Evolutionary conservation across 306 rosid genomes (phyloP).

Genomic region (Oxytropis ochrocephala): DNA sequence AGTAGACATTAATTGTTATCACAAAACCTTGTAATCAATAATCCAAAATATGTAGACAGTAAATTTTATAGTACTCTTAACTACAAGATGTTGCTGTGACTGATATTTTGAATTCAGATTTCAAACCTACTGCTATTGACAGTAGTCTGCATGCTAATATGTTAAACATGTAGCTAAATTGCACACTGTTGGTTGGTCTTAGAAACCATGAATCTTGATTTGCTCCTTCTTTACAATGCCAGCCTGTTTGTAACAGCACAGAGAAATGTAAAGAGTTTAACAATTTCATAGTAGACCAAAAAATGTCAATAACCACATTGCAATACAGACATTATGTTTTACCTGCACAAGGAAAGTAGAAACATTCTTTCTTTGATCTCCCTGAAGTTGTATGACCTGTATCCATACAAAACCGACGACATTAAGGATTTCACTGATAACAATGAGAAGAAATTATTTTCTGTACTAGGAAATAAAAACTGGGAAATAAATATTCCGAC

Average conservation of each 20-base stretch:
- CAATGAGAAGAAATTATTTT: background rate
- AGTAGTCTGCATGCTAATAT: conserved; percentile 3
- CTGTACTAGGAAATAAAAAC: background rate
- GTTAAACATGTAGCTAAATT: conserved; percentile 18
- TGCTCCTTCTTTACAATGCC: conserved; percentile 59
- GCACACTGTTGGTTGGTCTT: conserved; percentile 8
- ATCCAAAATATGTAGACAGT: background rate
- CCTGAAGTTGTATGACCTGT: conserved; percentile 62
- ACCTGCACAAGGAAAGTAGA: conserved; percentile 62
- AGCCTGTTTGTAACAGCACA: conserved; percentile 32
- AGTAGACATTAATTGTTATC: conserved; percentile 26
- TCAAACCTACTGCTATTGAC: conserved; percentile 10
- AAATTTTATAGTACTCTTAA: conserved; percentile 3
- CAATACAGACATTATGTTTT: background rate
- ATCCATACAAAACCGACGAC: background rate
- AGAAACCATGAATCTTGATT: conserved; percentile 59
- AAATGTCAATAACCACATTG: background rate
- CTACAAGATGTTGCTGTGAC: conserved; percentile 1
- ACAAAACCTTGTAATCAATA: conserved; percentile 15
- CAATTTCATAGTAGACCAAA: background rate
- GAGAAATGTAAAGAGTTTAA: background rate
- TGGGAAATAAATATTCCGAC: background rate
- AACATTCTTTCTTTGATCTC: conserved; percentile 56
- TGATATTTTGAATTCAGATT: conserved; percentile 26
- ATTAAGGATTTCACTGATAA: background rate